Evolutionary conservation across 164 flowering plant species (phyloP).

Genomic region (Dillenia suffruticosa): DNA sequence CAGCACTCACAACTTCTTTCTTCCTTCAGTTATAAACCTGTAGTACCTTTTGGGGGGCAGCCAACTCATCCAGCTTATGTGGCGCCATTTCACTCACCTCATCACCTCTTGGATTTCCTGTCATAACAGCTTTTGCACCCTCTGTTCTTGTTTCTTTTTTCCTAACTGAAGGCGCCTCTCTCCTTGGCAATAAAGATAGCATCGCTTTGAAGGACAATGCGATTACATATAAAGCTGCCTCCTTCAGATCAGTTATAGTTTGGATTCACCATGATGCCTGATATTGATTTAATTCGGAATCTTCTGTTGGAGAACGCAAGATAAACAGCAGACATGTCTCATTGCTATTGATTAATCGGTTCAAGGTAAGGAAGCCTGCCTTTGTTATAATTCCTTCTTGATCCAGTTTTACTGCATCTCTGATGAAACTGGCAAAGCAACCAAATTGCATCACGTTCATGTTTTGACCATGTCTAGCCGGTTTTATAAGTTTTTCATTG

Average conservation of each 20-base stretch:
- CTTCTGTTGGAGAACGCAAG: conserved; percentile 83
- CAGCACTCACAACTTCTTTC: no score
- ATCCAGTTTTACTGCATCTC: no score
- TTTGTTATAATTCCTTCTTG: not conserved
- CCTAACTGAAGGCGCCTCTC: conserved; percentile 62
- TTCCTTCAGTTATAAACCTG: no score
- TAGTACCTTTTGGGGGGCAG: no score
- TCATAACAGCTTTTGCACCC: no score
- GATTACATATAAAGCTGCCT: conserved; percentile 83
- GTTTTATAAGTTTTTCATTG: no score
- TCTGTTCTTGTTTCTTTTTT: not conserved
- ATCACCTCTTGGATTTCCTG: no score
- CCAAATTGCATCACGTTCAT: no score
- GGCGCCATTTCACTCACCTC: no score
- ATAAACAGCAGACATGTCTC: conserved; percentile 70
- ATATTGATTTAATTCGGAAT: conserved; percentile 68
- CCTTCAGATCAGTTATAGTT: conserved; percentile 96
- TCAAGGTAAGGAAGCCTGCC: conserved; percentile 54
- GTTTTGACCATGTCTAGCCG: no score
- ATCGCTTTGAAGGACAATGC: conserved; percentile 70
- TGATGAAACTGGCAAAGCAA: no score
- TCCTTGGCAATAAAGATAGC: conserved; percentile 69
- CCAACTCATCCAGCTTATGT: no score
- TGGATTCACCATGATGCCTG: conserved; percentile 88
- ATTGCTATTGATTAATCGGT: conserved; percentile 53